Percentiles rank a stretch among this genome's conserved stretches.
Evolutionary conservation across 805 yeast genomes (phyloP).

Genomic region (Lachancea fermentati): DNA sequence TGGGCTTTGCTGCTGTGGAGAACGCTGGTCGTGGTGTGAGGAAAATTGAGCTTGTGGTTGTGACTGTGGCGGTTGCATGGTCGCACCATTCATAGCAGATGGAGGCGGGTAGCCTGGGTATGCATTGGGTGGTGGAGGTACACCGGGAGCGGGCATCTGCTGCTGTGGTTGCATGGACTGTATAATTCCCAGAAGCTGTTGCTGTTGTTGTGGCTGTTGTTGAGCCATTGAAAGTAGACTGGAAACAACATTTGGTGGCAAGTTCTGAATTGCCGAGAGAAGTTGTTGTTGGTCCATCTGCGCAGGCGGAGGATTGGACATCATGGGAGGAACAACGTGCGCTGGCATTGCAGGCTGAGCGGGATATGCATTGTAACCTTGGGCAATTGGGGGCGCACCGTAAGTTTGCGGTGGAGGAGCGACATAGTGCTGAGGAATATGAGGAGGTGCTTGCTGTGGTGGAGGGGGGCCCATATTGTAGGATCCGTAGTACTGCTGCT

Average conservation of each 20-base stretch:
- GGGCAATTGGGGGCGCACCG: conserved; percentile 17
- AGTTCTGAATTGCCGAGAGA: conserved; percentile 29
- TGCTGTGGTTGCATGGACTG: conserved; percentile 29
- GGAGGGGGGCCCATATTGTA: conserved; percentile 11
- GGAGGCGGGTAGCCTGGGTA: conserved; percentile 6
- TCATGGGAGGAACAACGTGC: conserved; percentile 14
- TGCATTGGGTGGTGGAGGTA: conserved; percentile 5
- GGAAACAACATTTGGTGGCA: conserved; percentile 33
- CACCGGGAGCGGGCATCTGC: neutral
- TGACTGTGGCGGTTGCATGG: conserved; percentile 13
- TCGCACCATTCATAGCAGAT: conserved; percentile 4
- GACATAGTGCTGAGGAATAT: conserved; percentile 10
- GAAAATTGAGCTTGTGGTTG: conserved; percentile 21
- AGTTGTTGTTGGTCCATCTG: conserved; percentile 27
- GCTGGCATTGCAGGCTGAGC: conserved; percentile 15
- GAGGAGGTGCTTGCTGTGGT: conserved; percentile 8
- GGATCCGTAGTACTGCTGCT: conserved; percentile 7
- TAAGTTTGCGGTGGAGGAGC: conserved; percentile 18
- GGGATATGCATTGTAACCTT: conserved; percentile 19
- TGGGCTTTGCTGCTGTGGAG: conserved; percentile 13
- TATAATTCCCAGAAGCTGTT: conserved; percentile 28
- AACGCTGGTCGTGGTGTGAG: conserved; percentile 22
- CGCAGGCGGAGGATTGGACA: conserved; percentile 14
- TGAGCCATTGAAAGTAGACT: conserved; percentile 30
- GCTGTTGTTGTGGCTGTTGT: conserved; percentile 30